These are phyloP conservation scores for Thelonectria olida DNA, from an alignment of 2,329 filamentous ascomycete species.

Conservation along the genomic window DNA sequence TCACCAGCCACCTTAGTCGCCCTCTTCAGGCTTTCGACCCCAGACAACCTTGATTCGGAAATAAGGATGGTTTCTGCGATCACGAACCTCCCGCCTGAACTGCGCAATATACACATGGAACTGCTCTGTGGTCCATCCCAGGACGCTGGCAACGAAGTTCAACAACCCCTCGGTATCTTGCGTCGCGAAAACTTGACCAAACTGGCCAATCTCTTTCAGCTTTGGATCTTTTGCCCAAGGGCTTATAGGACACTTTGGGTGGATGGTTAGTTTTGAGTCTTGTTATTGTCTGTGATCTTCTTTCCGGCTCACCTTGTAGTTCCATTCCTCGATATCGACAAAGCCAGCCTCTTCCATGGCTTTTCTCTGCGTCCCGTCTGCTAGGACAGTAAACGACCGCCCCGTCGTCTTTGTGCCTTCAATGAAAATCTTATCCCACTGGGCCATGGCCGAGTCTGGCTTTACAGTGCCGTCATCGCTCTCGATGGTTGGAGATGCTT, in stretches of 20 bases:
- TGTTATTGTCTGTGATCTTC: background rate
- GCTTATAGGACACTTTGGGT: slow-evolving; percentile 17
- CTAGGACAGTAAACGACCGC: slow-evolving; percentile 21
- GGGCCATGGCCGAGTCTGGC: slow-evolving; percentile 26
- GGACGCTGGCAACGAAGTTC: slow-evolving; percentile 17
- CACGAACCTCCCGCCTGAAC: slow-evolving; percentile 42
- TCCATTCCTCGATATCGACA: slow-evolving; percentile 10
- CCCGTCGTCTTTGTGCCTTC: slow-evolving; percentile 27
- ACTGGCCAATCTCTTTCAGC: slow-evolving; percentile 37
- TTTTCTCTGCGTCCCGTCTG: slow-evolving; percentile 22
- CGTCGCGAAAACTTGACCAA: slow-evolving; percentile 20
- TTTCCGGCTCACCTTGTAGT: slow-evolving; percentile 20
- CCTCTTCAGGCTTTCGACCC: slow-evolving; percentile 36
- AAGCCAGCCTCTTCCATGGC: slow-evolving; percentile 26
- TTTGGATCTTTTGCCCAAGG: slow-evolving; percentile 33
- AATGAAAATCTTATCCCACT: slow-evolving; percentile 33
- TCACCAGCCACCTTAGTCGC: background rate
- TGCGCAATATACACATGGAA: slow-evolving; percentile 44
- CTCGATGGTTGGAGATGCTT: slow-evolving; percentile 25
- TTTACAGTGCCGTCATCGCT: slow-evolving; percentile 22
- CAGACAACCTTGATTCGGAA: slow-evolving; percentile 39
- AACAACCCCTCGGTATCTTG: slow-evolving; percentile 22
- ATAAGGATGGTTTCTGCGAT: slow-evolving; percentile 36
- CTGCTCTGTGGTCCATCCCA: slow-evolving; percentile 45
- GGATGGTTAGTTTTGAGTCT: background rate